Conservation (phyloP, 2,329 filamentous ascomycete species). For the Nigrograna mackinnonii region DNA sequence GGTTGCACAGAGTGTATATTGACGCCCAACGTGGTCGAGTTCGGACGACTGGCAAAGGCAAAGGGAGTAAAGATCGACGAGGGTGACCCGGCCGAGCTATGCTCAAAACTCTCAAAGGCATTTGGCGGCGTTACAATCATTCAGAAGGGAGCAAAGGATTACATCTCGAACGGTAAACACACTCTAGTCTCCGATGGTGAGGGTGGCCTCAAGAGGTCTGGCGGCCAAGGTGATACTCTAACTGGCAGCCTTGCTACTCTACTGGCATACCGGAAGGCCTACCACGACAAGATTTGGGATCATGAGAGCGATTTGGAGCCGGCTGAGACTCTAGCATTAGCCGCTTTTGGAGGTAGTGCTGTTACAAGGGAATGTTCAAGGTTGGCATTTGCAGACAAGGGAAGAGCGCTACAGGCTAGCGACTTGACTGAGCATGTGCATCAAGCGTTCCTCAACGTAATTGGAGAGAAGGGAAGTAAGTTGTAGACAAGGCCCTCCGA, state of each 20-base stretch:
- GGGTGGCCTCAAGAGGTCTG: conserved; percentile 86
- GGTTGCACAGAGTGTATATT: conserved; percentile 85
- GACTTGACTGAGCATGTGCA: conserved; percentile 93
- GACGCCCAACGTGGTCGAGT: conserved; percentile 95
- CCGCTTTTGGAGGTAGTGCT: conserved; percentile 82
- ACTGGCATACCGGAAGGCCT: conserved; percentile 84
- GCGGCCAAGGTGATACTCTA: conserved; percentile 93
- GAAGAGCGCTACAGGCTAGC: conserved; percentile 86
- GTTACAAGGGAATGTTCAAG: conserved; percentile 91
- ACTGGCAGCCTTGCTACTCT: conserved; percentile 89
- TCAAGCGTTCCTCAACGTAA: conserved; percentile 74
- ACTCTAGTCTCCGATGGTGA: conserved; percentile 77
- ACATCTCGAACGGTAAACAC: conserved; percentile 76
- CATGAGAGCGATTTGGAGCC: conserved; percentile 58
- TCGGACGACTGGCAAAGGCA: conserved; percentile 76
- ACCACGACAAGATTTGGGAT: conserved; percentile 81
- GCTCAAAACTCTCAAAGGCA: conserved; percentile 70
- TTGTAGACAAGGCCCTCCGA: too few species aligned
- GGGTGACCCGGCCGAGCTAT: conserved; percentile 60
- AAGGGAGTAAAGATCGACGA: conserved; percentile 67
- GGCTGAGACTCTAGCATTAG: conserved; percentile 68
- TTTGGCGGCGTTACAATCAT: conserved; percentile 89
- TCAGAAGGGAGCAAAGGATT: conserved; percentile 83
- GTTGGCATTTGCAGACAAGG: conserved; percentile 82
- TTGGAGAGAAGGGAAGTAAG: conserved; percentile 62